These are phyloP conservation scores for Colletotrichum karsti DNA, from an alignment of 2,329 filamentous ascomycete genomes.

Conservation along the genomic window DNA sequence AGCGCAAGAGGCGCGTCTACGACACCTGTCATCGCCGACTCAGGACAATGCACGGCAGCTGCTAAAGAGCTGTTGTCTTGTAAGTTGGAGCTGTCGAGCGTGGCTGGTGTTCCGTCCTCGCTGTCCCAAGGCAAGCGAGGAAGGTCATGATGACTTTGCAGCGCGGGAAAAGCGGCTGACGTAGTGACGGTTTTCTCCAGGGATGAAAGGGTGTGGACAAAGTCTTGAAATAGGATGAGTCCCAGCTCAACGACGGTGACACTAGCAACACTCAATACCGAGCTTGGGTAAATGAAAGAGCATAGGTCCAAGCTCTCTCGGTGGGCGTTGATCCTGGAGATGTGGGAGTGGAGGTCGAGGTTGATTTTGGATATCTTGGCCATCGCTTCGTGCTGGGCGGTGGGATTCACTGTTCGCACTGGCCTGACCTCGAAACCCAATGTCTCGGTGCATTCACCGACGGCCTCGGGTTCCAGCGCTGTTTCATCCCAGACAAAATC, in stretches of 20 bases:
- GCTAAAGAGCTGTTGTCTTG: no score
- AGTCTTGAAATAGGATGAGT: background rate
- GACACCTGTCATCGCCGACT: background rate
- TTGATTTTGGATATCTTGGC: constrained; percentile 32
- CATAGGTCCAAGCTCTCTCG: background rate
- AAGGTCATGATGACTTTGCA: background rate
- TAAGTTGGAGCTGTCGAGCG: no score
- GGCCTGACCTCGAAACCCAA: background rate
- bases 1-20: constrained; percentile 37
- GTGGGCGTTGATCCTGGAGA: background rate
- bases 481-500: background rate
- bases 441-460: background rate
- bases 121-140: background rate
- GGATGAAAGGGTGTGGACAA: background rate
- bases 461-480: background rate
- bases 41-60: background rate
- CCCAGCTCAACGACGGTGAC: background rate
- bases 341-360: constrained; percentile 29
- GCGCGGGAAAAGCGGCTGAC: background rate
- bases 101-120: background rate
- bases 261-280: background rate
- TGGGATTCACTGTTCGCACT: background rate
- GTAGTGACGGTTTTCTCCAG: background rate
- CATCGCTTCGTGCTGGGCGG: background rate
- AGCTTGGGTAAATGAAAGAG: background rate